Conservation (phyloP, 2,329 filamentous ascomycete species). For the Scytalidium sp. region DNA sequence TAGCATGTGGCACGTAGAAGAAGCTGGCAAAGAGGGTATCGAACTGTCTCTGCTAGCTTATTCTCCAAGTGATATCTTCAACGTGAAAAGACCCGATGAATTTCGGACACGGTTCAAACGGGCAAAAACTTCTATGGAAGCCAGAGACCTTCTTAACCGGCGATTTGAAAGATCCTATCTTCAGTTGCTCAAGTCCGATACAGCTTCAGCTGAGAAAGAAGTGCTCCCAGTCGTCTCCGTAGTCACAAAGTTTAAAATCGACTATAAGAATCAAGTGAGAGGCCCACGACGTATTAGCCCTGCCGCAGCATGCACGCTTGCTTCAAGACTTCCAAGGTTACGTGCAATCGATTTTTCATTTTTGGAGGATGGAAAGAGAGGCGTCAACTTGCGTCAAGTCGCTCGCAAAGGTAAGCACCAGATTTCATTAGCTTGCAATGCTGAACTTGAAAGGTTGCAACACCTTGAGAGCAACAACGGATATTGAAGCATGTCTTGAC, state of each 20-base stretch:
- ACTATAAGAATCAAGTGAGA: too few species aligned
- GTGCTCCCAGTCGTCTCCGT: slow-evolving; percentile 1
- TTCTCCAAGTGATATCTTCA: slow-evolving; percentile 6
- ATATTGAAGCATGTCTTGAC: background rate
- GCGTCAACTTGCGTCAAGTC: slow-evolving; percentile 2
- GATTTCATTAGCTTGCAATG: background rate
- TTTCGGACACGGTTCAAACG: slow-evolving; percentile 1
- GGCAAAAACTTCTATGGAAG: background rate
- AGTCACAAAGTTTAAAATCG: slow-evolving; percentile 1
- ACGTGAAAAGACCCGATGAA: background rate
- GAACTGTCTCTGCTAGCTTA: slow-evolving; percentile 1
- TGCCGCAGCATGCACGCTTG: slow-evolving; percentile 3
- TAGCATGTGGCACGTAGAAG: slow-evolving; percentile 1
- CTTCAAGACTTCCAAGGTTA: slow-evolving; percentile 2
- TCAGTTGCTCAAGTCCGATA: slow-evolving; percentile 3
- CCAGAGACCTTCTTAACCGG: slow-evolving; percentile 6
- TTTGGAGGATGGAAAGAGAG: slow-evolving; percentile 4
- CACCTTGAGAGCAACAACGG: too few species aligned
- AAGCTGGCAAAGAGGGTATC: background rate
- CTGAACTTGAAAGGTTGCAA: too few species aligned
- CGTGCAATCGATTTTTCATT: slow-evolving; percentile 1
- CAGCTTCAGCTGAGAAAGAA: background rate
- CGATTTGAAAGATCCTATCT: slow-evolving; percentile 14
- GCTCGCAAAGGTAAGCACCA: slow-evolving; percentile 4
- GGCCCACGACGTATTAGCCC: slow-evolving; percentile 1